These are phyloP conservation scores for Eimeria maxima DNA, from an alignment of 169 alveolate genomes.

Conservation along the genomic window DNA sequence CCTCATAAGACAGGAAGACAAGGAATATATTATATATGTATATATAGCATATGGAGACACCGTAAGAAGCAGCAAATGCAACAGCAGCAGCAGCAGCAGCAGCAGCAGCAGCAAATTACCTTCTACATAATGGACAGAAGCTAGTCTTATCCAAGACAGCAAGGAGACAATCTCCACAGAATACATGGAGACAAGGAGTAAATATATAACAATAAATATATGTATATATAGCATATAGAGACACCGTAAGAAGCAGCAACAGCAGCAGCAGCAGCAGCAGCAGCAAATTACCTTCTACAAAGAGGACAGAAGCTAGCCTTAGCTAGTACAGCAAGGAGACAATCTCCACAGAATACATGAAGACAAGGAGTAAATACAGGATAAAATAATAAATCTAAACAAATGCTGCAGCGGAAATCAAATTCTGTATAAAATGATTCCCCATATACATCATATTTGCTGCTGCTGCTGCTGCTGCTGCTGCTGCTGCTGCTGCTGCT, in stretches of 20 bases:
- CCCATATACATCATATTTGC: not conserved
- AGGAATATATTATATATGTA: slow-evolving; percentile 55
- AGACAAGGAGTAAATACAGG: slow-evolving; percentile 73
- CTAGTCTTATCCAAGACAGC: slow-evolving; percentile 30
- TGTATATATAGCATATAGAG: not conserved
- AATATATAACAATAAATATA: slow-evolving; percentile 40
- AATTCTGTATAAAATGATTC: slow-evolving; percentile 54
- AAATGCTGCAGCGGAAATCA: slow-evolving; percentile 73
- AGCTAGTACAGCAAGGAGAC: slow-evolving; percentile 51
- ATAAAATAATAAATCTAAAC: slow-evolving; percentile 57
- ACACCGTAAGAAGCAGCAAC: not conserved
- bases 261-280: not conserved
- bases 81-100: slow-evolving; percentile 9
- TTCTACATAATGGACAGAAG: slow-evolving; percentile 71
- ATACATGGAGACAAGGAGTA: slow-evolving; percentile 69
- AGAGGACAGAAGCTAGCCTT: slow-evolving; percentile 68
- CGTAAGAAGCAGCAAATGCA: not conserved
- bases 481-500: no score
- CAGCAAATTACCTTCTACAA: slow-evolving; percentile 2
- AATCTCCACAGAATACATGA: slow-evolving; percentile 66
- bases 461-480: not conserved
- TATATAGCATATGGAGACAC: no score
- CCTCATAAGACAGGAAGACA: slow-evolving; percentile 64
- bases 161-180: slow-evolving; percentile 61
- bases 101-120: not conserved